Evolutionary conservation across 306 rosid species (phyloP).

Genomic region (Lagenaria siceraria): DNA sequence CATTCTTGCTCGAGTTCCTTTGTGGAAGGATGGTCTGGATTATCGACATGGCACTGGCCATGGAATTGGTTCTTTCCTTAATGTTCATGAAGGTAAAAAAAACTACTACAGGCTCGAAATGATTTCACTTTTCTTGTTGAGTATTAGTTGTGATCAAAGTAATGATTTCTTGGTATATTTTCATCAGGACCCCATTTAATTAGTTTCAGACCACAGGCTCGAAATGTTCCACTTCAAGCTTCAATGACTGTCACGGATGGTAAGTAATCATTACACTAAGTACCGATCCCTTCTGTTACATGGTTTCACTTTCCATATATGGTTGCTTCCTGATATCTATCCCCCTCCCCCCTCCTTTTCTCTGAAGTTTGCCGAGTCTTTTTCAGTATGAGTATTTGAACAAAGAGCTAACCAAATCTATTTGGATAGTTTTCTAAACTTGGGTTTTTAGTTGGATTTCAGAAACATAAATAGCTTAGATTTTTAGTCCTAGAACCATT

Average conservation of each 20-base stretch:
- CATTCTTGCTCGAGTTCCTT: constrained; percentile 86
- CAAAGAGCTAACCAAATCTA: neutral
- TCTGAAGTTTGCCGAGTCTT: neutral
- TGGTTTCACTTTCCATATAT: neutral
- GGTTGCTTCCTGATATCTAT: neutral
- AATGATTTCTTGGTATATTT: neutral
- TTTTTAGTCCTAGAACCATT: neutral
- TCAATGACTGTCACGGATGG: constrained; percentile 98
- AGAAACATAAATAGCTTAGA: neutral
- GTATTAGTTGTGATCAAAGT: neutral
- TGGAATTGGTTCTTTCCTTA: constrained; percentile 93
- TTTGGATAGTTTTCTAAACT: neutral
- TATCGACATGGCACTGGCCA: constrained; percentile 99
- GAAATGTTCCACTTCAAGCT: constrained; percentile 79
- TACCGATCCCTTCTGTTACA: neutral
- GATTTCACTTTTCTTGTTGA: constrained; percentile 1
- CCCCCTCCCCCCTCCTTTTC: neutral
- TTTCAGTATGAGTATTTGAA: neutral
- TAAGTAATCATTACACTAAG: constrained; percentile 20
- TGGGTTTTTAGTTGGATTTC: neutral
- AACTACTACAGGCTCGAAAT: neutral
- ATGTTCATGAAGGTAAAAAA: constrained; percentile 85
- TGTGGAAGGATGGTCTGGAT: constrained; percentile 96
- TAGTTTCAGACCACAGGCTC: constrained; percentile 87
- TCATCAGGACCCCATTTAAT: constrained; percentile 85